Evolutionary conservation across 116 monocot species (phyloP).

Genomic region (Cymodocea nodosa): DNA sequence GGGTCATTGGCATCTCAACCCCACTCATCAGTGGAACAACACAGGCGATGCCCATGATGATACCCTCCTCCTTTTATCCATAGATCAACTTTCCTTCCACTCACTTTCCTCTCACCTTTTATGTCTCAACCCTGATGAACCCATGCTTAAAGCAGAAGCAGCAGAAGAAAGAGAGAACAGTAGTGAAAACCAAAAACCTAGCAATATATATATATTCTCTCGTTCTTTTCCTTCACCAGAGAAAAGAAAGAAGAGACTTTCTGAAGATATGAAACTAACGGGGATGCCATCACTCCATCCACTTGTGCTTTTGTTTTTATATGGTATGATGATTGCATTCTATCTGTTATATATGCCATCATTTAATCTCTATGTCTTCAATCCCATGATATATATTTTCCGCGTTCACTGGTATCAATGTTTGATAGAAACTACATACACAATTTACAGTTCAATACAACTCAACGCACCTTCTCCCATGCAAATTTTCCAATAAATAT

Average conservation of each 20-base stretch:
- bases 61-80: conserved; percentile 8
- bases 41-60: conserved; percentile 11
- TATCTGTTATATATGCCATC: not conserved
- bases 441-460: too few species aligned
- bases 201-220: not conserved
- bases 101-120: conserved; percentile 21
- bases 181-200: too few species aligned
- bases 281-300: conserved; percentile 8
- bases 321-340: conserved; percentile 32
- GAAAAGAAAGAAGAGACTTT: not conserved
- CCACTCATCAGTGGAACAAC: conserved; percentile 5
- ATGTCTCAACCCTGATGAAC: not conserved
- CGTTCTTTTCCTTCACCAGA: conserved; percentile 15
- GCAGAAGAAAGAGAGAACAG: not conserved
- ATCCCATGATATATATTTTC: too few species aligned
- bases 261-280: conserved; percentile 13
- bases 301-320: conserved; percentile 14
- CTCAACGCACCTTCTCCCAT: too few species aligned
- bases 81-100: conserved; percentile 2
- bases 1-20: conserved; percentile 22
- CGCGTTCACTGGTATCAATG: too few species aligned
- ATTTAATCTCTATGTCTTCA: not conserved
- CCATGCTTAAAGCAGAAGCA: not conserved
- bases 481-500: too few species aligned
- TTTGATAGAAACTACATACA: too few species aligned